Evolutionary conservation across 371 early-diverging fungal genomes (phyloP), one percentile per base, ranked within the genome.

Genomic region (Saksenaea vasiformis): DNA sequence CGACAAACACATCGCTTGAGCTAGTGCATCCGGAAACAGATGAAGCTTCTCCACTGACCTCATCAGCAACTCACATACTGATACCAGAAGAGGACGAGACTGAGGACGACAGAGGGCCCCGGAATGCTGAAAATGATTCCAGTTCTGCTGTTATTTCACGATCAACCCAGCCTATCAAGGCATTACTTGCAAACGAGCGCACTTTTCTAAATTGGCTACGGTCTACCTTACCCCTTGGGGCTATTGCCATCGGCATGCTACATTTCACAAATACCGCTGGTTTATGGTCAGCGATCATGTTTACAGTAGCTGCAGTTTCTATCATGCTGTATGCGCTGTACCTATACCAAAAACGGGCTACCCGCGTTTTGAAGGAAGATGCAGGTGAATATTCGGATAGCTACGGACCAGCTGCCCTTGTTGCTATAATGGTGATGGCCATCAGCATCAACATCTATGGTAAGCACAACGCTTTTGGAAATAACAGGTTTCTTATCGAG

Each of bases 281-380:
- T 17, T 85, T 77, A 19, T 76, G 87, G 22, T 83, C 88, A 5
- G 92, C 90, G 9, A 74, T 80, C 4, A 68, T 89, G 0, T 91
- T 96, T 61, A 90, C 92, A 0, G 15, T 56, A 3, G 51, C 95
- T 13, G 74, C 91, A 41, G 79, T 92, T 73, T 78, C 83, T 47
- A 86, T 94, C 62, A 89, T 92, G 83, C 67, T 93, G 35, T 96
- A 96, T 70, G 91, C 95, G 7, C 80, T 95, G 34, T 90, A 89
- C 70, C 80, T 90, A 47, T 98, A 91, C 83, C 89, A 93, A 64
- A 91, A 92, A 85, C 83, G 98, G 31, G 94, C 93, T 8, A 76
- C 85, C 47, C 76, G 86, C 47, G 84, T 90, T 24, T 69, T 81
- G 27, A 66, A 66, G 43, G 83, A 83, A 38, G 87, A 88, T 5